Base-by-base conservation (phyloP, 2,329 filamentous ascomycete species). In the Metarhizium brunneum region DNA sequence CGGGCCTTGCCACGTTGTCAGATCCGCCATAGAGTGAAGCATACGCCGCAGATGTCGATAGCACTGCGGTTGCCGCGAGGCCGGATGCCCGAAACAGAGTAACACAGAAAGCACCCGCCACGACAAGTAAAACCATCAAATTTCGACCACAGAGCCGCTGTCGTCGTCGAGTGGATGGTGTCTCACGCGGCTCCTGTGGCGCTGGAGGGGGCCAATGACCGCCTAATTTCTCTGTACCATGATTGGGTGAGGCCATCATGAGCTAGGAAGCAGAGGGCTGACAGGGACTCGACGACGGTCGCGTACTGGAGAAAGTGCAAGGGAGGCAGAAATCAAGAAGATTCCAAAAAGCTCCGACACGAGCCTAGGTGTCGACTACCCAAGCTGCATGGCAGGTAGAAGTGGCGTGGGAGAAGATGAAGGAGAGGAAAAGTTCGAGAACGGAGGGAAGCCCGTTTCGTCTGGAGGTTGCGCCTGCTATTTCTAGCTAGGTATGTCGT, bases 41-140 rank as follows among this genome's bases (percentile, higher is more conserved):
- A 20, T 58, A 56, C 8, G 49, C 51, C 13, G 56, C 10, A 8
- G 56, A 53, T 2, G 58, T 59, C n/a, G 60, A 61, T 18, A 61
- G 48, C 11, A 60, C 53, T 8, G 58, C 57, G 6, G 42, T 53
- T 25, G 50, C 55, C 49, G 58, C 52, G 54, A 61, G 53, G 54
- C 56, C 60, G 13, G 60, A 57, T 20, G 57, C 52, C 32, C 57
- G 60, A 35, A 58, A 58, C 11, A 60, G 49, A 20, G 59, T 60
- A 43, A 58, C 53, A 43, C 43, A 57, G 47, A 38, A 57, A 43
- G 56, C 57, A 35, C 55, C 56, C 10, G 57, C 11, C 8, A 62
- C 47, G 29, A 60, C 49, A 42, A 59, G 47, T 25, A 59, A 29
- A 42, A 62, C 52, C 30, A 54, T 45, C 13, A 60, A 14, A 29